Evolutionary conservation across 108 stramenopile species (phyloP).

Genomic region (Schizochytrium sp.): DNA sequence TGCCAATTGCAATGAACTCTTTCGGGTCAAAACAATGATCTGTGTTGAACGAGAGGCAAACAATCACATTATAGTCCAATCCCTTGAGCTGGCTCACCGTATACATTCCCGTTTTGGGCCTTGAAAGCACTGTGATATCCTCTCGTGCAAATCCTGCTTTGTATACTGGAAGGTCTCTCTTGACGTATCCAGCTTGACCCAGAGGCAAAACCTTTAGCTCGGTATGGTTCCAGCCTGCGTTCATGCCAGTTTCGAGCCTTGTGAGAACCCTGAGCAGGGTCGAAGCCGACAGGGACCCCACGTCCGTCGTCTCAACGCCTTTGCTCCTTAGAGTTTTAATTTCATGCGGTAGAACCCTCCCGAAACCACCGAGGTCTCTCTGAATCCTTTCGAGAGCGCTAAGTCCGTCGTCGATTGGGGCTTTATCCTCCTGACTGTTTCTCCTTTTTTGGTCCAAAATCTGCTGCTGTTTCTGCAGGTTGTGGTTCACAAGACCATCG

Average conservation of each 20-base stretch:
- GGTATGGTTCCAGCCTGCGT: constrained; percentile 34
- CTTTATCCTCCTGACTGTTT: not conserved
- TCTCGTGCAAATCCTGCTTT: not conserved
- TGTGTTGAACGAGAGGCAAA: constrained; percentile 50
- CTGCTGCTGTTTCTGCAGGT: no score
- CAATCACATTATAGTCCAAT: not conserved
- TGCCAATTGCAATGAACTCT: constrained; percentile 31
- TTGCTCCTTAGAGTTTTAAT: not conserved
- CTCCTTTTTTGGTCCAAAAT: no score
- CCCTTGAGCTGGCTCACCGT: not conserved
- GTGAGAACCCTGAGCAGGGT: not conserved
- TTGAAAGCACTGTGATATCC: constrained; percentile 5
- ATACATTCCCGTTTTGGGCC: not conserved
- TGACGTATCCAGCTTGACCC: constrained; percentile 49
- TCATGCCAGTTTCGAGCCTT: constrained; percentile 4
- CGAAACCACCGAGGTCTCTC: constrained; percentile 8
- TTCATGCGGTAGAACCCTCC: not conserved
- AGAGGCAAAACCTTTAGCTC: constrained; percentile 5
- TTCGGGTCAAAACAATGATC: constrained; percentile 60
- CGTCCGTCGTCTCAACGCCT: constrained; percentile 19
- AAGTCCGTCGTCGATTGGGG: not conserved
- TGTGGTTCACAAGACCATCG: no score
- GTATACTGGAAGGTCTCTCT: constrained; percentile 44
- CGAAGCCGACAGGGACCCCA: constrained; percentile 30
- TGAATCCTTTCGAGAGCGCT: constrained; percentile 9